Evolutionary conservation across 164 flowering plant species (phyloP), one percentile per base, ranked within the genome.

Genomic region (Platanus orientalis): DNA sequence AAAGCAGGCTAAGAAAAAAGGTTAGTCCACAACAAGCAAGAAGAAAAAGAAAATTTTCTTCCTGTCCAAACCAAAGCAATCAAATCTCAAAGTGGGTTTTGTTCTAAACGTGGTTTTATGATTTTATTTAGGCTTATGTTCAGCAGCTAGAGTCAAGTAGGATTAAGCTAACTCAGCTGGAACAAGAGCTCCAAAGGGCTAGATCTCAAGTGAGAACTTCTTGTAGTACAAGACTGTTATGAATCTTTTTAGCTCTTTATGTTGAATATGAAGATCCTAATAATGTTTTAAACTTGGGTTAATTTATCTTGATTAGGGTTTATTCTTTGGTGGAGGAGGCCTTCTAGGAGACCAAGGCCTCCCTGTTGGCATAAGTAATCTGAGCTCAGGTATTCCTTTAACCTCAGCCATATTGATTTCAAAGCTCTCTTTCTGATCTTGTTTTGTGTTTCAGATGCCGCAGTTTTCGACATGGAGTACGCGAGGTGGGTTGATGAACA

Each of bases 1-100:
- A 95, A 80, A 95, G 99, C 87, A 88, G 99, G 72, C 84, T 95
- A 1, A 82, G 99, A 63, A 95, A 95, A 74, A 95, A 95, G 97
- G 99, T 79, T 24, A 62, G 60, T 65, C 42, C 57, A 57, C 39
- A 5, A 30, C 25, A 51, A 42, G 24, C 25, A 28, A 44, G 24
- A 30, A 56, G 40, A 54, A n/a, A n/a, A n/a, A n/a, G n/a, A n/a
- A n/a, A n/a, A n/a, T n/a, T 34, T 42, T 63, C 26, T 44, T 57
- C 25, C 16, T 34, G 12, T 36, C 42, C 55, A 24, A 10, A 36
- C 9, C 9, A 36, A 36, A 3, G 5, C 1, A 36, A 7, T 36
- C 42, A 36, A 36, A 36, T 36, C 42, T 36, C 6, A 16, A 45
- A 45, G 1, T 16, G 6, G 49, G 19, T 14, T 45, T 45, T 25